Percentiles rank a stretch among this genome's conserved stretches.
Conservation (phyloP, 2,329 filamentous ascomycete genomes). For the Claviceps spartinae region DNA sequence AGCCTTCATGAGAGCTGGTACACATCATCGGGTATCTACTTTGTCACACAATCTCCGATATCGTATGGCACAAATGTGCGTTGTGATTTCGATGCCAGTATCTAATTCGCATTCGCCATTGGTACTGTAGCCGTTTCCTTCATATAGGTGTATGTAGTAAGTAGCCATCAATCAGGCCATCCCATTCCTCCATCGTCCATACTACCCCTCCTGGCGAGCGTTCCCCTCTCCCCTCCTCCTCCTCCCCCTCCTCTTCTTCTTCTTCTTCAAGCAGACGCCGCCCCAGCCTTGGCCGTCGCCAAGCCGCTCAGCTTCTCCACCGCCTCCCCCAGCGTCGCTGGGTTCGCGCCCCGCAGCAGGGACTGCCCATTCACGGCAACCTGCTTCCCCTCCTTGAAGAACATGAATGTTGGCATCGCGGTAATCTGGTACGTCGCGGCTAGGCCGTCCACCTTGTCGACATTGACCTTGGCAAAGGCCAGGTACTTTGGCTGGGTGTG, state of each 20-base stretch:
- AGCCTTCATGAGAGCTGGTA: no score
- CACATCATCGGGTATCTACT: no score
- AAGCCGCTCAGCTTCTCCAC: constrained; percentile 24
- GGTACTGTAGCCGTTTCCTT: no score
- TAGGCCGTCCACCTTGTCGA: constrained; percentile 12
- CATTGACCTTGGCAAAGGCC: constrained; percentile 10
- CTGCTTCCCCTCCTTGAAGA: constrained; percentile 61
- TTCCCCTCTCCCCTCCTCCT: not conserved
- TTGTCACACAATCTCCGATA: no score
- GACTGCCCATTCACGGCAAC: constrained; percentile 19
- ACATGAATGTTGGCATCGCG: constrained; percentile 85
- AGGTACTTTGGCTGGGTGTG: constrained; percentile 12
- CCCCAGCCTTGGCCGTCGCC: constrained; percentile 18
- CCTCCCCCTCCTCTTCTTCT: not conserved
- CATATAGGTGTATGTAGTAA: no score
- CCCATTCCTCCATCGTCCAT: no score
- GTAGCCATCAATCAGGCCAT: no score
- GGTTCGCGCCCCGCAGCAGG: constrained; percentile 22
- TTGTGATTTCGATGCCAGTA: no score
- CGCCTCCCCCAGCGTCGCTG: constrained; percentile 17
- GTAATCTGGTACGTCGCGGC: constrained; percentile 62
- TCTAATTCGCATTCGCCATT: no score
- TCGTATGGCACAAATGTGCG: no score
- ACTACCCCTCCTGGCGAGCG: no score
- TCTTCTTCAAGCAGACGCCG: constrained; percentile 5